Evolutionary conservation across 2,329 filamentous ascomycete genomes (phyloP), one percentile per base, ranked within the genome.

Genomic region (Fusarium sacchari): DNA sequence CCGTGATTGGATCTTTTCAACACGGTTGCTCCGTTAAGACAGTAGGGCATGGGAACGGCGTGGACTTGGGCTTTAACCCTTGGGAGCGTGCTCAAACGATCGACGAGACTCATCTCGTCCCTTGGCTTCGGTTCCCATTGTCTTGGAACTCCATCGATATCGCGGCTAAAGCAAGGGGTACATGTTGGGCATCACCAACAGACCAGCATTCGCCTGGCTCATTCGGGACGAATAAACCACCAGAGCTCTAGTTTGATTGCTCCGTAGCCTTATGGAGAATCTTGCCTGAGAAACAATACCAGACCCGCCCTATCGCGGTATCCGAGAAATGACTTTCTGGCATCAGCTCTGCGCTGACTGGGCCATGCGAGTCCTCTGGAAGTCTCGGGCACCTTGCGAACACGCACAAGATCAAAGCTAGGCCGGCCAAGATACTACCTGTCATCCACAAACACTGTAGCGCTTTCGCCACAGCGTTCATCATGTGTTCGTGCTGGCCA

Each of bases 361-460:
- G 40, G 28, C 34, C 49, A 47, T 55, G 39, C 26, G 56, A 47
- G 53, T 64, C 62, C 60, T 59, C 66, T 40, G 74, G 68, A 43
- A 78, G 68, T 30, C 39, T 65, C 4, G 76, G 76, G 37, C 76
- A 77, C 58, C 65, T 69, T 36, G 68, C 63, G 40, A 73, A 76
- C 24, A 78, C 34, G n/a, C 67, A 58, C 17, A 78, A 43, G 28
- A 73, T 28, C 39, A 75, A 56, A 58, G 73, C 74, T 20, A 72
- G 40, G 20, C 52, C 58, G 14, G 76, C 71, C 65, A 78, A 60
- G 44, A 66, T 60, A 43, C 74, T 75, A 14, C 71, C 76, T 58
- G 69, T 71, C 50, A 72, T 55, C 76, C 76, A 78, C 24, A 78
- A 65, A 17, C 50, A 39, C 34, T 68, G 60, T 15, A 78, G 56